Base-by-base conservation (phyloP, 352 stramenopile genomes). In the Pythium sukuiense region DNA sequence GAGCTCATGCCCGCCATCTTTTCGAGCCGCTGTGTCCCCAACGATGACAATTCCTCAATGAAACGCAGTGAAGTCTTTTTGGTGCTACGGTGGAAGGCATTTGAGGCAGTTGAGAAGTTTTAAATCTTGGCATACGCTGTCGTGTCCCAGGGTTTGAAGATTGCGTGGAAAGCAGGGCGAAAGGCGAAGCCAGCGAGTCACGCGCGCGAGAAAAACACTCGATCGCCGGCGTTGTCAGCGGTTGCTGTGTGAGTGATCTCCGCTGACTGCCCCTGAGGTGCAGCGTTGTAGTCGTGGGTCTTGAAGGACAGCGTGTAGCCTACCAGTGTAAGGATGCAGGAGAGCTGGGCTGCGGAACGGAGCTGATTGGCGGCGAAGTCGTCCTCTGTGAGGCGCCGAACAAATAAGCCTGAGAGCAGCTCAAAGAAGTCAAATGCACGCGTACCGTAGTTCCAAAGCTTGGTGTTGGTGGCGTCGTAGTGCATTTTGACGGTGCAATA, bases 271-370 rank as follows among this genome's bases (percentile, higher is more conserved):
- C 9, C 35, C 2, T 11, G 35, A 41, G 35, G 2, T 41, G 35
- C 35, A 41, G 7, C 35, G 11, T 69, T 67, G 32, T 72, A 65
- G 26, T 76, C 52, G 60, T 87, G 75, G 7, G 59, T 67, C 16
- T 74, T 27, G 45, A 88, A 88, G 16, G 80, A 81, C 13, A 80
- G 52, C 13, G 76, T 77, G 65, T 88, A 88, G 7, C 76, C 74
- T 2, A 87, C 67, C 6, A 87, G 74, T n/a, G 76, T 82, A n/a
- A 87, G 53, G 52, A 83, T 77, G 68, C 74, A 85, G n/a, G 43
- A 45, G 7, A 87, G 45, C 59, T 87, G 79, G 2, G 76, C 72
- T 12, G 64, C 55, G 24, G 76, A 67, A 33, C 79, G 72, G 60
- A 87, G 79, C 52, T 87, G 76, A 27, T 76, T 75, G 3, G 60